Evolutionary conservation across 169 alveolate species (phyloP), one percentile per base, ranked within the genome.

Genomic region (Pseudocohnilembus persalinus): DNA sequence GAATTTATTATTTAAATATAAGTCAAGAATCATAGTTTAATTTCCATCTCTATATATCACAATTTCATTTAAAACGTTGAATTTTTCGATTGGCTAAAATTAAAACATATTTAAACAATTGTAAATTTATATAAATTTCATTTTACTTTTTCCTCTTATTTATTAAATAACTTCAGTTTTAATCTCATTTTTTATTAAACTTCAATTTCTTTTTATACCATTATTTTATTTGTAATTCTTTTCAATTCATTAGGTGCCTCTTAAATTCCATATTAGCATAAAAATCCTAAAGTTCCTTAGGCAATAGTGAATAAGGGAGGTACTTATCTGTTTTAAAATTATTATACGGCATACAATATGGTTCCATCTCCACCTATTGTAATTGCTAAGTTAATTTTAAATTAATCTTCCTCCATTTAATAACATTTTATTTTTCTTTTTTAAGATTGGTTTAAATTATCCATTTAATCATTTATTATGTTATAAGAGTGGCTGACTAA

Each of bases 331-430:
- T 88, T 82, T 75, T 89, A 79, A 82, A 97, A 97, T 83, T 96
- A 89, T 82, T 92, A 93, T 24, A 96, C 94, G 0, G 97, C 98
- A 93, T 97, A 95, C 74, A 98, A 88, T 33, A 97, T 93, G 31
- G 99, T 97, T 1, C 99, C 99, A 85, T 98, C 99, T 0, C 99
- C 99, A 29, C 99, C 99, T 0, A 97, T 88, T n/a, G 98, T 94
- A 31, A 98, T 90, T 0, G 97, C 94, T 29, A 95, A 91, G 32
- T 97, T 96, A 26, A 97, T 79, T 79, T 28, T 1, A 6, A 31
- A 26, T 25, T 77, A 64, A 33, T n/a, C n/a, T n/a, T n/a, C n/a
- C 26, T 4, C 26, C 20, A 49, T 49, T 11, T 49, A 49, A 11
- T 20, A 49, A 49, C 68, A 49, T 49, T 49, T 49, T 49, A 49